A percentile compares a stretch with the other conserved stretches of the same genome.
phyloP scores from a whole-genome alignment of 2,329 filamentous ascomycete species.

The Biscogniauxia sp. region DNA sequence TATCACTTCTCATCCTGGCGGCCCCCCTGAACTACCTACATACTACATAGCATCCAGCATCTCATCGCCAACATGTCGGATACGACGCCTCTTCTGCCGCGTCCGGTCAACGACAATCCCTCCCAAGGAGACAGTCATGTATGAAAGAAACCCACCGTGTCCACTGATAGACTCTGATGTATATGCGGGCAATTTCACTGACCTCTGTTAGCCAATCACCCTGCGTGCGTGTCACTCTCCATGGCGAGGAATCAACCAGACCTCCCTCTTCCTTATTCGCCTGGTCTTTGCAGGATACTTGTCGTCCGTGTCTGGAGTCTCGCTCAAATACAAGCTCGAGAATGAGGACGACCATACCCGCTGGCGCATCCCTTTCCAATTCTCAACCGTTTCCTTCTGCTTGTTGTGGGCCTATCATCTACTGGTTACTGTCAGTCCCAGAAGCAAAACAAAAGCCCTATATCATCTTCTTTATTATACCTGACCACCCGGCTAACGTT shows the following conservation, averaged over 20 bases:
- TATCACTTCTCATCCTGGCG: neutral
- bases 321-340: constrained; percentile 45
- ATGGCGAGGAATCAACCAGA: constrained; percentile 47
- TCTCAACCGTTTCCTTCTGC: constrained; percentile 44
- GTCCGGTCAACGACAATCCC: constrained; percentile 10
- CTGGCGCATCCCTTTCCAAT: constrained; percentile 48
- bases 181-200: constrained; percentile 14
- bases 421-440: constrained; percentile 43
- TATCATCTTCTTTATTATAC: neutral
- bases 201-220: constrained; percentile 44
- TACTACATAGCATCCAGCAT: constrained; percentile 1
- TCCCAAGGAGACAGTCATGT: constrained; percentile 33
- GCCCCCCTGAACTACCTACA: neutral
- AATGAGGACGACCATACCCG: constrained; percentile 37
- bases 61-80: constrained; percentile 23
- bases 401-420: constrained; percentile 46
- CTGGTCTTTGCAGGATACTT: constrained; percentile 43
- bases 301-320: constrained; percentile 39
- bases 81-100: constrained; percentile 29
- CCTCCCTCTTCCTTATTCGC: constrained; percentile 43
- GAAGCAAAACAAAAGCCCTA: too few relatives aligned
- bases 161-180: neutral
- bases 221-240: constrained; percentile 52
- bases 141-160: constrained; percentile 7
- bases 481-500: neutral